phyloP scores from a whole-genome alignment of 1,139 yeast species.

The Lodderomyces pseudojiufengensis region DNA sequence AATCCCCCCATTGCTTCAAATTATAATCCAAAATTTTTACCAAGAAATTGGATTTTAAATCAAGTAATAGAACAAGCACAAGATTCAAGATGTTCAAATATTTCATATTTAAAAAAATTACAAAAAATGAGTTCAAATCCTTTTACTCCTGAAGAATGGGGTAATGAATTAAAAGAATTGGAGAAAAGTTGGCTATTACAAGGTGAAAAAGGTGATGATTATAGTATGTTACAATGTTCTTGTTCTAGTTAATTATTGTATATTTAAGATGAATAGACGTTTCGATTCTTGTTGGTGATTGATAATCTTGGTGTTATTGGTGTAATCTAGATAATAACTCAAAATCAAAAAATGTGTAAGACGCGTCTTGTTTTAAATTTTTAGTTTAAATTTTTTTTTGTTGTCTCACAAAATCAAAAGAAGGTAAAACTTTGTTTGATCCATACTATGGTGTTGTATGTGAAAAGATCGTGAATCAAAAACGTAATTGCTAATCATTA shows the following conservation, averaged over 20 bases:
- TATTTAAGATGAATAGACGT: too few relatives aligned
- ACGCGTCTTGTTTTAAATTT: too few relatives aligned
- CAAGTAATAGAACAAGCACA: conserved; percentile 63
- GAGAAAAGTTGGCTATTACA: conserved; percentile 53
- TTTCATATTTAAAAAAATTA: conserved; percentile 47
- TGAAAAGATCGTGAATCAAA: too few relatives aligned
- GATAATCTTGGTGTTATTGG: too few relatives aligned
- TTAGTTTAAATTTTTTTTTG: too few relatives aligned
- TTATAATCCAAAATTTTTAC: conserved; percentile 75
- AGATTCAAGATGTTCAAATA: conserved; percentile 34
- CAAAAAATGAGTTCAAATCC: conserved; percentile 64
- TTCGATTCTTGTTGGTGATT: too few relatives aligned
- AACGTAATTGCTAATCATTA: too few relatives aligned
- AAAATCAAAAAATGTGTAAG: too few relatives aligned
- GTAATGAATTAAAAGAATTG: conserved; percentile 52
- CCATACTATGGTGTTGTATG: too few relatives aligned
- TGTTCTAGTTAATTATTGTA: conserved; percentile 6
- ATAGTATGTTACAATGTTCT: conserved; percentile 55
- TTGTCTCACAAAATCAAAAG: too few relatives aligned
- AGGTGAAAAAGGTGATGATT: conserved; percentile 42
- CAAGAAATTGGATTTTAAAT: conserved; percentile 83
- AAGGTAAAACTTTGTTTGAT: too few relatives aligned
- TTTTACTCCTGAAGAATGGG: conserved; percentile 59
- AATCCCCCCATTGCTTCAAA: conserved; percentile 39
- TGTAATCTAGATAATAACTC: too few relatives aligned